Evolutionary conservation across 306 rosid genomes (phyloP).

Genomic region (Geum urbanum): DNA sequence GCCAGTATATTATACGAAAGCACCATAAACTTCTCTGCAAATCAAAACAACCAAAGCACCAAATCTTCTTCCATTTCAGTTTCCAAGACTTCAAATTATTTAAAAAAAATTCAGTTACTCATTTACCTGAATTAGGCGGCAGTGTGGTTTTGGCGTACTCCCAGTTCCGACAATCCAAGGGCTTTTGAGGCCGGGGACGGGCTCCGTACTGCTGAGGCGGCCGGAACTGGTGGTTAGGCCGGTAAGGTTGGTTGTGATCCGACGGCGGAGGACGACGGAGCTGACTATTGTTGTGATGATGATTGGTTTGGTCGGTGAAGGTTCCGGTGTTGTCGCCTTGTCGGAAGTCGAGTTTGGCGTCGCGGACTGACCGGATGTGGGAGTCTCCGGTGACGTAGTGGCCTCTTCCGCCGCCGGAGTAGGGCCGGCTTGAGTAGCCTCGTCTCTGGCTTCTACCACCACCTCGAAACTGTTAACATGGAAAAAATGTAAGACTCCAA

Average conservation of each 20-base stretch:
- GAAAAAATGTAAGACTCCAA: not conserved
- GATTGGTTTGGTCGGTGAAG: slow-evolving; percentile 31
- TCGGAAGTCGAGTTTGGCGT: slow-evolving; percentile 52
- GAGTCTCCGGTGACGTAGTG: slow-evolving; percentile 51
- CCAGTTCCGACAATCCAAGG: slow-evolving; percentile 66
- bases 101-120: not conserved
- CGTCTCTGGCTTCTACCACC: slow-evolving; percentile 40
- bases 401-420: slow-evolving; percentile 38
- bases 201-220: slow-evolving; percentile 16
- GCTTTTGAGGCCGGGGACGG: slow-evolving; percentile 34
- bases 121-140: slow-evolving; percentile 50
- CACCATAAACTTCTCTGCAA: slow-evolving; percentile 64
- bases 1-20: slow-evolving; percentile 90
- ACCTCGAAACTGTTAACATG: slow-evolving; percentile 51
- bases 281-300: slow-evolving; percentile 12
- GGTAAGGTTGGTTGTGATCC: slow-evolving; percentile 18
- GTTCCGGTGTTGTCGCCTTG: slow-evolving; percentile 36
- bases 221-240: slow-evolving; percentile 28
- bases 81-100: not conserved
- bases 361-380: slow-evolving; percentile 51
- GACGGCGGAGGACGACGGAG: slow-evolving; percentile 26
- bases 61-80: not conserved
- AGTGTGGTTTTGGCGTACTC: slow-evolving; percentile 50
- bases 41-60: slow-evolving; percentile 9
- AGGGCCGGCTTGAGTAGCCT: slow-evolving; percentile 45